Percentiles rank a stretch among this genome's conserved stretches.
Conservation (phyloP, 2,329 filamentous ascomycete species). For the Lasiodiplodia gonubiensis region DNA sequence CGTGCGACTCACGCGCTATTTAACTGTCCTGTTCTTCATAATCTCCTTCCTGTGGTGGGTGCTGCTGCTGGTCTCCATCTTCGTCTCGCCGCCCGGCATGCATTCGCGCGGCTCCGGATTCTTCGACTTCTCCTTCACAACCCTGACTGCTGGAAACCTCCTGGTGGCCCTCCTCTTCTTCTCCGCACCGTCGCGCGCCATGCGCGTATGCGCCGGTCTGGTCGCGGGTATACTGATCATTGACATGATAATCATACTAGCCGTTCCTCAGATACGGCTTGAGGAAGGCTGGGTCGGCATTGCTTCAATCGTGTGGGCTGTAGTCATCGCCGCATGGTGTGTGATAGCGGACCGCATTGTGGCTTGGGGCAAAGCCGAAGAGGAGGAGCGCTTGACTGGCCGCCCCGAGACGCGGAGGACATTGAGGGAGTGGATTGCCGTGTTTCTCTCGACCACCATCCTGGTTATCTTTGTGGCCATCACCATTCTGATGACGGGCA, state of each 20-base stretch:
- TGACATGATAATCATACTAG: conserved; percentile 78
- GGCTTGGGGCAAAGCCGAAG: conserved; percentile 88
- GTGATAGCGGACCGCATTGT: conserved; percentile 81
- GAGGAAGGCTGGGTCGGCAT: conserved; percentile 95
- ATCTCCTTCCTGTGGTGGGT: conserved; percentile 92
- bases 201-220: conserved; percentile 73
- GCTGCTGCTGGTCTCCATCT: conserved; percentile 83
- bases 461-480: conserved; percentile 72
- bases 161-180: conserved; percentile 86
- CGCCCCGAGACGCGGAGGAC: conserved; percentile 84
- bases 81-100: conserved; percentile 87
- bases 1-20: conserved; percentile 77
- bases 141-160: conserved; percentile 76
- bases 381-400: conserved; percentile 90
- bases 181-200: conserved; percentile 77
- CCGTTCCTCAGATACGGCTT: conserved; percentile 73
- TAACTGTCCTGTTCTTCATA: conserved; percentile 77
- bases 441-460: conserved; percentile 75
- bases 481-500: conserved; percentile 76
- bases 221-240: conserved; percentile 71
- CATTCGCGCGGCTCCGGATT: conserved; percentile 90
- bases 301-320: conserved; percentile 80
- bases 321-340: conserved; percentile 79
- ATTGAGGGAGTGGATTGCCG: conserved; percentile 80
- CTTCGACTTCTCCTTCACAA: conserved; percentile 84